A percentile compares a stretch with the other conserved stretches of the same genome.
Evolutionary conservation across 1,284 basidiomycete species (phyloP).

Genomic region (Ustilago curta): DNA sequence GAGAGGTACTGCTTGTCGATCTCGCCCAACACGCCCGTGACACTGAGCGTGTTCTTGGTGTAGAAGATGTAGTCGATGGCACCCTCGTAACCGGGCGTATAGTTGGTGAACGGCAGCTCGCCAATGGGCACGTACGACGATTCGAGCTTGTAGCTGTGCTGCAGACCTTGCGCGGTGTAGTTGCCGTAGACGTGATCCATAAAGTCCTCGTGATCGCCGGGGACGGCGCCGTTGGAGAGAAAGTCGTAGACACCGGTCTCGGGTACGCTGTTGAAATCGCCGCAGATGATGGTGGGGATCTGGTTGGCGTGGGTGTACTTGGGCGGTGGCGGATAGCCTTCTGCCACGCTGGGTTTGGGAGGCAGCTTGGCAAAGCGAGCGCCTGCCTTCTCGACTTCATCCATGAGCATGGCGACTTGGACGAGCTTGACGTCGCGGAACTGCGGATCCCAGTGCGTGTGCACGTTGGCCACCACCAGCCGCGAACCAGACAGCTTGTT

Average conservation of each 20-base stretch:
- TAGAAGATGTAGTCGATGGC: conserved; percentile 96
- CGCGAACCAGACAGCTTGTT: conserved; percentile 86
- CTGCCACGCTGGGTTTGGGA: conserved; percentile 73
- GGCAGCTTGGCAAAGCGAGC: conserved; percentile 86
- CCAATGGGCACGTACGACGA: conserved; percentile 77
- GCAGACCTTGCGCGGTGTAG: conserved; percentile 89
- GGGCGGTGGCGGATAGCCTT: conserved; percentile 72
- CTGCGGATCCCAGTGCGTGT: conserved; percentile 92
- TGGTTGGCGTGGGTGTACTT: conserved; percentile 83
- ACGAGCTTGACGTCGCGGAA: conserved; percentile 98
- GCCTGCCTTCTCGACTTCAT: conserved; percentile 91
- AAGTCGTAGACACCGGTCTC: conserved; percentile 93
- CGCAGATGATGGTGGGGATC: conserved; percentile 91
- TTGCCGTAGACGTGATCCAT: conserved; percentile 89
- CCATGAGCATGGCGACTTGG: conserved; percentile 89
- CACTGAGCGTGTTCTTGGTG: conserved; percentile 80
- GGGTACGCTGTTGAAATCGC: conserved; percentile 93
- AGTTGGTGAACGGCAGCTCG: conserved; percentile 84
- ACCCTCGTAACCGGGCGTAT: conserved; percentile 76
- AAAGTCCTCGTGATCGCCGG: conserved; percentile 88
- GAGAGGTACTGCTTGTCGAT: conserved; percentile 87
- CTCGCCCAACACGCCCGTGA: conserved; percentile 87
- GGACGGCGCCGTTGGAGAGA: conserved; percentile 77
- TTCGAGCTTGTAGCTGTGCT: conserved; percentile 83
- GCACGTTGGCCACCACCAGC: conserved; percentile 88